Percentiles rank a stretch among this genome's conserved stretches.
phyloP scores from a whole-genome alignment of 345 rosid genomes.

The Melastoma malabathricum region DNA sequence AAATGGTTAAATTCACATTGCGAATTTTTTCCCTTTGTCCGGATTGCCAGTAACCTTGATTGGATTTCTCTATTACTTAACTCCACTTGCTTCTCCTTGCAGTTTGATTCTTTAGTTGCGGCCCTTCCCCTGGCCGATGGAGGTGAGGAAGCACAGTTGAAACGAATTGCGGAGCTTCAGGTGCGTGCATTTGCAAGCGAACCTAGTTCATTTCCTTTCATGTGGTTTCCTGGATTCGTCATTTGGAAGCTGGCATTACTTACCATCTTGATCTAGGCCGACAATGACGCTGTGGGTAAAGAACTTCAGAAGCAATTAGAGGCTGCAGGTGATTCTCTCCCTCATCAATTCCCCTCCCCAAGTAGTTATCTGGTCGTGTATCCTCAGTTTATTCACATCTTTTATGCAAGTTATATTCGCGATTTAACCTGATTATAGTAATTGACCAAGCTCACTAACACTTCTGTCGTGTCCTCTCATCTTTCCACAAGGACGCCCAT shows the following conservation, averaged over 20 bases:
- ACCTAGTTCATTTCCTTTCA: neutral
- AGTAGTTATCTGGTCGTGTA: neutral
- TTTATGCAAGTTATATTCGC: too few species aligned
- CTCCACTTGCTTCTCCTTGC: neutral
- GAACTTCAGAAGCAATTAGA: constrained; percentile 87
- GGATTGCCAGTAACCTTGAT: neutral
- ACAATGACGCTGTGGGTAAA: constrained; percentile 70
- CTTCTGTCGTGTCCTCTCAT: neutral
- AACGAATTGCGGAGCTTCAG: constrained; percentile 71
- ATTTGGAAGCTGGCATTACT: neutral
- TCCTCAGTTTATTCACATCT: too few species aligned
- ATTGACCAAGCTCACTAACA: neutral
- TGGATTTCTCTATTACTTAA: too few species aligned
- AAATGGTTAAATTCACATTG: too few species aligned
- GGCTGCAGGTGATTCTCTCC: constrained; percentile 55
- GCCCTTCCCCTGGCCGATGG: constrained; percentile 89
- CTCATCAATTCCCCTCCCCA: neutral
- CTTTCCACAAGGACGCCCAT: too few species aligned
- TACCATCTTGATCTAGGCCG: constrained; percentile 23
- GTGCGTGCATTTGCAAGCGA: constrained; percentile 18
- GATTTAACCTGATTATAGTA: neutral
- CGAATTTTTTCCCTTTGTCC: neutral
- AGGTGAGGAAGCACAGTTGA: constrained; percentile 84
- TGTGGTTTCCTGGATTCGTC: neutral
- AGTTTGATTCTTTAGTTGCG: constrained; percentile 88